Base-by-base conservation (phyloP, 2,329 filamentous ascomycete genomes). In the Acephala macrosclerotiorum region DNA sequence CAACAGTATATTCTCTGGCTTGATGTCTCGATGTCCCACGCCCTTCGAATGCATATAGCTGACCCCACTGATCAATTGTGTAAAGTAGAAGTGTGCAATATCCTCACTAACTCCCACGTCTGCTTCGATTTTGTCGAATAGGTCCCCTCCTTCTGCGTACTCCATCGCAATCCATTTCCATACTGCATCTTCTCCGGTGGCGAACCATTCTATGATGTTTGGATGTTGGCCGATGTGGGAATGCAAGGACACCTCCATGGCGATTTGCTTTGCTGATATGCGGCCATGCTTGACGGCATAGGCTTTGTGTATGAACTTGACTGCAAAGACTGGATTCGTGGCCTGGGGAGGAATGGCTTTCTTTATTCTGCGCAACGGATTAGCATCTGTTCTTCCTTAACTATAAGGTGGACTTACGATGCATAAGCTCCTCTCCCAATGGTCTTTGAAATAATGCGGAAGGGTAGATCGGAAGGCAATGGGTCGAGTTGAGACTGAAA, bases 101-200 rank as follows among this genome's bases (percentile, higher is more conserved):
- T 98, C 93, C 78, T 97, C 89, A 7, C 91, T 88, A n/a, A 98
- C 93, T 57, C 96, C 96, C 53, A 95, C 92, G 78, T 99, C 96
- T 20, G 96, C 94, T 80, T 99, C 96, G 73, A 99, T 98, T 83
- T 99, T 99, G 87, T 99, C 96, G 78, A 99, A 99, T 8, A 99
- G 84, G 77, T 99, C 96, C 12, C 96, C 96, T 49, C 96, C 96
- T 73, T 96, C 93, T 55, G 96, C 96, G 72, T 93, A 91, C 79
- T 99, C 96, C 94, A 99, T 97, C 45, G 94, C 95, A 73, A 99
- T 97, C 96, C 96, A 99, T 72, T 92, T 88, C 95, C 96, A 99
- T 20, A 90, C 81, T 0, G 84, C 75, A 77, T 99, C 94, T 78
- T 97, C 93, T 62, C 94, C 95, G 1, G 90, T 91, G 49, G 91